phyloP scores from a whole-genome alignment of 2,329 filamentous ascomycete species.

The Chaetomium sp. region DNA sequence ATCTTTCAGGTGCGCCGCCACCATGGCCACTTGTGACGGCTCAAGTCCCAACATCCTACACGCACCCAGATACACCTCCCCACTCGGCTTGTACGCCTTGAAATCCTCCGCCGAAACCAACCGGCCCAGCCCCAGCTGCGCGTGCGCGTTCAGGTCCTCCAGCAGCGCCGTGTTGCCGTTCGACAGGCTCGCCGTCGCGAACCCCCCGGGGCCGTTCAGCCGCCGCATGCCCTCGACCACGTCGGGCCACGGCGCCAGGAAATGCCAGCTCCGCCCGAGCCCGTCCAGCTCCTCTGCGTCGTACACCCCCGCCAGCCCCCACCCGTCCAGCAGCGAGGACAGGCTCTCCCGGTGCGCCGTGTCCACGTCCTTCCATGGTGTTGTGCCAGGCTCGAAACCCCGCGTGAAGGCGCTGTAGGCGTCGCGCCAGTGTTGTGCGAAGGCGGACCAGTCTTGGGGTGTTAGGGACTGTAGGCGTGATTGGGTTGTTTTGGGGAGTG shows the following conservation, averaged over 20 bases:
- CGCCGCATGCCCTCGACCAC: constrained; percentile 56
- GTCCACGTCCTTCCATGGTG: constrained; percentile 69
- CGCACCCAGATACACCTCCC: constrained; percentile 69
- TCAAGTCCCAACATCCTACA: constrained; percentile 58
- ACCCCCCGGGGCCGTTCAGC: constrained; percentile 54
- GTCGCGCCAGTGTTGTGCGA: constrained; percentile 72
- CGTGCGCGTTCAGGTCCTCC: constrained; percentile 62
- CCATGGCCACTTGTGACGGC: constrained; percentile 69
- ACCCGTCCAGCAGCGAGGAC: constrained; percentile 56
- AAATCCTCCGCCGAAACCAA: constrained; percentile 72
- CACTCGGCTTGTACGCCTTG: constrained; percentile 72
- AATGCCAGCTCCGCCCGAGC: constrained; percentile 72
- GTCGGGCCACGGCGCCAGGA: constrained; percentile 70
- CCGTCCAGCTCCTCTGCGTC: constrained; percentile 62
- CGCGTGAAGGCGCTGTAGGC: constrained; percentile 64
- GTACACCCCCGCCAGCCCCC: constrained; percentile 62
- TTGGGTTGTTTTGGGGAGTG: constrained; percentile 48
- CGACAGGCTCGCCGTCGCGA: constrained; percentile 67
- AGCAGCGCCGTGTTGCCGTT: constrained; percentile 74
- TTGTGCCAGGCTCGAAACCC: constrained; percentile 50
- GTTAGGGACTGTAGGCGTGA: constrained; percentile 51
- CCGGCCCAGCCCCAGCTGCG: constrained; percentile 61
- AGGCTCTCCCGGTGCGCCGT: constrained; percentile 69
- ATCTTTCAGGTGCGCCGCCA: constrained; percentile 74
- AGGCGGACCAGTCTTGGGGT: constrained; percentile 60